Percentiles rank a stretch among this genome's conserved stretches.
These are phyloP conservation scores for Suillus brevipes DNA, from an alignment of 768 basidiomycete species.

Conservation along the genomic window DNA sequence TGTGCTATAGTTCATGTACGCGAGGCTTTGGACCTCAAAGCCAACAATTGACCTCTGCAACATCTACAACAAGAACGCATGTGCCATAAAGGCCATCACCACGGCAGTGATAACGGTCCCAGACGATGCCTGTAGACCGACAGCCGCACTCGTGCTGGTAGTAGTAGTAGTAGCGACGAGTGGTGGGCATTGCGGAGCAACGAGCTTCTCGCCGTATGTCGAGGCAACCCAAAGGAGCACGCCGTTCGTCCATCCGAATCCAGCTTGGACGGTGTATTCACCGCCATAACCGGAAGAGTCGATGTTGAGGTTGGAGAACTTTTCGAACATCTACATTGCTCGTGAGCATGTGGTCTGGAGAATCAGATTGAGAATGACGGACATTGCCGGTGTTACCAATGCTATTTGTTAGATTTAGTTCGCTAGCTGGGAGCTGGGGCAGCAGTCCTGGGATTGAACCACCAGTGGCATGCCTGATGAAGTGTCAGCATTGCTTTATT, in stretches of 20 bases:
- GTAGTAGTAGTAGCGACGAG: constrained; percentile 21
- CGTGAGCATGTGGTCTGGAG: not conserved
- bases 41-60: not conserved
- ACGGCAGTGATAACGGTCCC: constrained; percentile 1
- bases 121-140: not conserved
- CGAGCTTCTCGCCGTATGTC: constrained; percentile 60
- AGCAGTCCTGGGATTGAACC: constrained; percentile 75
- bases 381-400: constrained; percentile 73
- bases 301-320: constrained; percentile 78
- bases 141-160: constrained; percentile 12
- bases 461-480: constrained; percentile 79
- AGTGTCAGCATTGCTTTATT: constrained; percentile 1
- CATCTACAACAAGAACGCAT: constrained; percentile 1
- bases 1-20: not conserved
- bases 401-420: constrained; percentile 70
- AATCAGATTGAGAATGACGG: constrained; percentile 28
- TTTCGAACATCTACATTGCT: constrained; percentile 74
- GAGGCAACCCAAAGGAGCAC: constrained; percentile 74
- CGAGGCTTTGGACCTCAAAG: not conserved
- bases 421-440: constrained; percentile 63
- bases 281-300: constrained; percentile 80
- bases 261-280: constrained; percentile 86
- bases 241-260: constrained; percentile 91
- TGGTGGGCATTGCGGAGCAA: constrained; percentile 63
- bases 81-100: constrained; percentile 8